A percentile compares a stretch with the other conserved stretches of the same genome.
These are phyloP conservation scores for Candida adriatica DNA, from an alignment of 805 yeast species.

Conservation along the genomic window DNA sequence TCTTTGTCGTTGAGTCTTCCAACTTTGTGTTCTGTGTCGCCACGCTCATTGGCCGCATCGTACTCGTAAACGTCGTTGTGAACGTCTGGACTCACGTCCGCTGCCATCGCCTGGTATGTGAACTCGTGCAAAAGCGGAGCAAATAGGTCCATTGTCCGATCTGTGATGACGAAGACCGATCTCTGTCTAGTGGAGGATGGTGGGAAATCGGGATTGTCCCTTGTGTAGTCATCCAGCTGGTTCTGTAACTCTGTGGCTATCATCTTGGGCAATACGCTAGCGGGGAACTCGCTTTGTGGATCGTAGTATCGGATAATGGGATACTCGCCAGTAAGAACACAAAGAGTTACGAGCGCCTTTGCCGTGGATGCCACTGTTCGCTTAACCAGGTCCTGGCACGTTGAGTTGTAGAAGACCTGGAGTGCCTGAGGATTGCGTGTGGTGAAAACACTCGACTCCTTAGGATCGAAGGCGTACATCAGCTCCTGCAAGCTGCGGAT, in stretches of 20 bases:
- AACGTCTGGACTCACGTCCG: slow-evolving; percentile 51
- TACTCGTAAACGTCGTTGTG: slow-evolving; percentile 44
- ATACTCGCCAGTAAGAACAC: slow-evolving; percentile 78
- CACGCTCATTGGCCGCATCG: slow-evolving; percentile 47
- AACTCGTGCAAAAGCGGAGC: slow-evolving; percentile 88
- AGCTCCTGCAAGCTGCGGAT: slow-evolving; percentile 32
- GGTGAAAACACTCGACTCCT: slow-evolving; percentile 68
- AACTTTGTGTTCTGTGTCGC: slow-evolving; percentile 33
- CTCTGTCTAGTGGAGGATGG: slow-evolving; percentile 55
- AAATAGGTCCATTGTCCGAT: slow-evolving; percentile 74
- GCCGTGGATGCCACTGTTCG: slow-evolving; percentile 55
- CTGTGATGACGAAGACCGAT: slow-evolving; percentile 68
- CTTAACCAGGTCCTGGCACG: slow-evolving; percentile 55
- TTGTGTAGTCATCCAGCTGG: slow-evolving; percentile 68
- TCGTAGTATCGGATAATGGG: slow-evolving; percentile 77
- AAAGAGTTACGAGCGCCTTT: slow-evolving; percentile 57
- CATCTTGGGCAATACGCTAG: slow-evolving; percentile 55
- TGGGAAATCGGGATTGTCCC: slow-evolving; percentile 61
- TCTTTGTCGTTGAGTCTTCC: slow-evolving; percentile 56
- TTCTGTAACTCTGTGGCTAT: slow-evolving; percentile 68
- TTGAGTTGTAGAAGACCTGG: slow-evolving; percentile 63
- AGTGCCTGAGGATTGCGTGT: slow-evolving; percentile 56
- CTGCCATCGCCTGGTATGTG: slow-evolving; percentile 86
- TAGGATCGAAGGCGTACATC: slow-evolving; percentile 50
- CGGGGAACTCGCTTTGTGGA: slow-evolving; percentile 46